These are phyloP conservation scores for Rubia tinctorum DNA, from an alignment of 305 asterid genomes.

Conservation along the genomic window DNA sequence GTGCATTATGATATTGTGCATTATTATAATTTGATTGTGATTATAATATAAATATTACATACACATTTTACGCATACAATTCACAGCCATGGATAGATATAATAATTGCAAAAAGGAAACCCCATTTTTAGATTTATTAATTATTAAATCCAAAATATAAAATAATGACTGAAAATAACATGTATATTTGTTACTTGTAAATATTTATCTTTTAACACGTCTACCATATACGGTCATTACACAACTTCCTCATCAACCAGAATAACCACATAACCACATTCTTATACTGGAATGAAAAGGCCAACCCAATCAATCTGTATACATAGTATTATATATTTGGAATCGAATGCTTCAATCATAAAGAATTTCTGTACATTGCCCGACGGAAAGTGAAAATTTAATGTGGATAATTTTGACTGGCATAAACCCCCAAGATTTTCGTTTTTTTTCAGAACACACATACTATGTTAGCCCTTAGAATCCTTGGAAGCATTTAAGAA, in stretches of 20 bases:
- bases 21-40: too few species aligned
- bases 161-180: too few species aligned
- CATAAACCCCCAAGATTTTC: not conserved
- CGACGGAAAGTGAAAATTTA: not conserved
- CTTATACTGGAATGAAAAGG: not conserved
- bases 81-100: too few species aligned
- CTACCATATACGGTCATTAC: not conserved
- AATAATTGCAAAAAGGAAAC: too few species aligned
- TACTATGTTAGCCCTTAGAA: not conserved
- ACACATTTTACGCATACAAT: too few species aligned
- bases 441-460: not conserved
- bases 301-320: not conserved
- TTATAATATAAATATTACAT: too few species aligned
- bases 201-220: not conserved
- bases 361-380: constrained; percentile 13
- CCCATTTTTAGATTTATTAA: not conserved
- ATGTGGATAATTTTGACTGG: not conserved
- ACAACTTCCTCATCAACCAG: not conserved
- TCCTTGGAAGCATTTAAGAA: constrained; percentile 28
- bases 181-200: too few species aligned
- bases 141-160: not conserved
- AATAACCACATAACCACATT: not conserved
- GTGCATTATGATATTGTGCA: too few species aligned
- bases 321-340: not conserved
- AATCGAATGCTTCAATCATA: not conserved